A percentile compares a stretch with the other conserved stretches of the same genome.
Conservation (phyloP, 352 stramenopile genomes). For the Phytophthora hibernalis region DNA sequence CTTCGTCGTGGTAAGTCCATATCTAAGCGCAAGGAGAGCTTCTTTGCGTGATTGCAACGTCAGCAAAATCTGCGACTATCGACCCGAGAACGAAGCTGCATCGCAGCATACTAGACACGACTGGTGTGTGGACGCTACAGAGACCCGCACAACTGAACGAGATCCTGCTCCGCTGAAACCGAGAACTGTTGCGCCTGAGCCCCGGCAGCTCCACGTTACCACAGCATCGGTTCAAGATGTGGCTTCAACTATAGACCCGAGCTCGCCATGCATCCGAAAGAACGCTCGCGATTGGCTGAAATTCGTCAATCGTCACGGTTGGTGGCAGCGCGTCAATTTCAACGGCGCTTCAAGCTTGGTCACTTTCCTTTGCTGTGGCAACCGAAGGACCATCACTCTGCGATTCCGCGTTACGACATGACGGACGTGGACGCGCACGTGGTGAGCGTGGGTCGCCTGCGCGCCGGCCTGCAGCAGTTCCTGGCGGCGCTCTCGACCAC, state of each 20-base stretch:
- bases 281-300: too few species aligned
- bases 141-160: too few species aligned
- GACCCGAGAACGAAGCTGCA: neutral
- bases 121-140: too few species aligned
- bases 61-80: neutral
- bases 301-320: neutral
- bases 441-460: constrained; percentile 31
- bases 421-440: neutral
- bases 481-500: constrained; percentile 5
- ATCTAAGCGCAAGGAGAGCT: too few species aligned
- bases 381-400: neutral
- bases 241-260: too few species aligned
- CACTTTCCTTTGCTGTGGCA: neutral
- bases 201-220: too few species aligned
- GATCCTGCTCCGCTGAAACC: too few species aligned
- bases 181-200: too few species aligned
- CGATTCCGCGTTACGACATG: too few species aligned
- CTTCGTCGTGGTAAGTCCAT: too few species aligned
- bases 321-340: neutral
- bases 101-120: neutral
- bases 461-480: constrained; percentile 24
- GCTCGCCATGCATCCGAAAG: too few species aligned
- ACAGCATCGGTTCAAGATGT: too few species aligned
- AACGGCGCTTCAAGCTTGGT: neutral
- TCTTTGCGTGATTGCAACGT: neutral